Base-by-base conservation (phyloP, 1,139 yeast genomes). In the Lodderomyces margitis region DNA sequence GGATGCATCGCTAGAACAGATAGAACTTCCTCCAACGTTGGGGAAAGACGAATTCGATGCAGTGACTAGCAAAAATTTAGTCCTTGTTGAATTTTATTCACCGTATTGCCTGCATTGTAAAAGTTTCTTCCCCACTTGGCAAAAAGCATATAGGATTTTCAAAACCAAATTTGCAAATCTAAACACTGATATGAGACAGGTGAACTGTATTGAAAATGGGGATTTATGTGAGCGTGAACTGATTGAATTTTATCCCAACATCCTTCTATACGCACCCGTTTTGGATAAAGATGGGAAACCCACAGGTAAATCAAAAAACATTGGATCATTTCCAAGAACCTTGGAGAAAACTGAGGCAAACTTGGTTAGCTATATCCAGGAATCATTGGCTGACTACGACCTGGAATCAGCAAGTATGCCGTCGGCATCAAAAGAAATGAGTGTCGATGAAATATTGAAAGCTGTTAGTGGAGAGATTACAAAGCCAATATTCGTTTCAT, bases 41-140 rank as follows among this genome's bases (percentile, higher is more conserved):
- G 63, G 58, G 6, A 39, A 51, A 15, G 61, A 53, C 2, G 64
- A 60, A 24, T 83, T 83, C 50, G 79, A 79, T 48, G 47, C 55
- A 14, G 57, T 59, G 7, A 58, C 82, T 3, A 54, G 72, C 14
- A 57, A 64, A 9, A 78, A 78, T 11, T 59, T 81, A 21, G 78
- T 84, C 39, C 61, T 80, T 41, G 78, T 82, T 12, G 87, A 82
- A 56, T 83, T 83, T 56, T 83, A 59, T 54, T 80, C 87, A 20
- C 91, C 91, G 0, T 78, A 77, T 53, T 85, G 94, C 56, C 56
- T 61, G n/a, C 92, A 84, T 58, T 85, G 95, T 62, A 75, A 69
- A 49, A 66, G 64, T 9, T 64, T 85, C 46, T 85, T 81, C 2
- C 89, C 91, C 7, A 69, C 61, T 4, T 83, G 88, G 88, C 73